Conservation (phyloP, 1,284 basidiomycete species). For the Cryptococcus hybrid region DNA sequence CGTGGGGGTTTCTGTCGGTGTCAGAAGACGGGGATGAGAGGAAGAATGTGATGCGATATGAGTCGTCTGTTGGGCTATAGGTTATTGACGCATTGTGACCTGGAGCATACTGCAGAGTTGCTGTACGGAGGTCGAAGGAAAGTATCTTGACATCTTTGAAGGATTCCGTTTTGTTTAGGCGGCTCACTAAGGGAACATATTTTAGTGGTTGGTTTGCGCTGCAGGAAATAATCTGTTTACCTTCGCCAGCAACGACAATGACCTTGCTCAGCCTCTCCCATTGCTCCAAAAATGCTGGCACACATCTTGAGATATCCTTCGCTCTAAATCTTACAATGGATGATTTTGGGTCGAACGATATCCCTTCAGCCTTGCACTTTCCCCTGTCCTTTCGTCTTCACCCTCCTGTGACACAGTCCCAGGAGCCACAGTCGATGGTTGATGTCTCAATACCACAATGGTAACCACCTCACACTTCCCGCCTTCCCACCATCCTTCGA, state of each 20-base stretch:
- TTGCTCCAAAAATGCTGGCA: slow-evolving; percentile 81
- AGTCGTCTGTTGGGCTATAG: slow-evolving; percentile 40
- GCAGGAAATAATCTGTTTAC: slow-evolving; percentile 48
- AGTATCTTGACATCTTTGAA: slow-evolving; percentile 73
- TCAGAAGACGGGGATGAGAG: slow-evolving; percentile 1
- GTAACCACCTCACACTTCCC: slow-evolving; percentile 69
- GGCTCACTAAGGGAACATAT: slow-evolving; percentile 59
- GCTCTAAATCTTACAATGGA: slow-evolving; percentile 83
- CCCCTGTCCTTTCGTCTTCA: background rate
- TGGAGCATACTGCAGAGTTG: slow-evolving; percentile 70
- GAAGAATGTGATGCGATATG: slow-evolving; percentile 42
- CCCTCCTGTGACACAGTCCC: background rate
- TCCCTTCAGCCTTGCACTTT: slow-evolving; percentile 45
- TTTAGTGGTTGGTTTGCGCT: background rate
- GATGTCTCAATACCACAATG: slow-evolving; percentile 81
- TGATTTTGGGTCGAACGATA: slow-evolving; percentile 80
- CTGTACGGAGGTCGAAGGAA: slow-evolving; percentile 83
- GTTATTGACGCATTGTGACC: slow-evolving; percentile 44
- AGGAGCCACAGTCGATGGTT: slow-evolving; percentile 65
- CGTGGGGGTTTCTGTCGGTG: slow-evolving; percentile 29
- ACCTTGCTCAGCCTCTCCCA: slow-evolving; percentile 90
- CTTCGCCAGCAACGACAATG: slow-evolving; percentile 84
- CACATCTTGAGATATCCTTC: slow-evolving; percentile 78
- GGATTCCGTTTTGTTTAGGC: slow-evolving; percentile 67
- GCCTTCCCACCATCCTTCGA: slow-evolving; percentile 86